Evolutionary conservation across 257 asterid genomes (phyloP).

Genomic region (Solanum sitiens): DNA sequence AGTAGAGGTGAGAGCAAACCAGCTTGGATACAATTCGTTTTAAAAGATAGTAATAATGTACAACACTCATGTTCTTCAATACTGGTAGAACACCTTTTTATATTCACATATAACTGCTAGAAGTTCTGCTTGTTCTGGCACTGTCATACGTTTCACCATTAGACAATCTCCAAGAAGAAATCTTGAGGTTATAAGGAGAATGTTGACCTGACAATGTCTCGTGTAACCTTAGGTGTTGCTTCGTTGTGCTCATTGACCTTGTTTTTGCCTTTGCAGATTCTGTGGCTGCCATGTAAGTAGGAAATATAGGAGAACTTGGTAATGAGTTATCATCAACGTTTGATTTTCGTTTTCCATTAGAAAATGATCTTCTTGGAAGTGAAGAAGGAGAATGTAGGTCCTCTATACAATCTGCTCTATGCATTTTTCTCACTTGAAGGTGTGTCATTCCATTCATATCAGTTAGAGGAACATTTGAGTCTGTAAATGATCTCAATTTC

Average conservation of each 20-base stretch:
- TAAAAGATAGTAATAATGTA: neutral
- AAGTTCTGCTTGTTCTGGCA: conserved; percentile 24
- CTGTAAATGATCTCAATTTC: conserved; percentile 17
- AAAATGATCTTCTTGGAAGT: conserved; percentile 58
- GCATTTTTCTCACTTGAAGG: conserved; percentile 19
- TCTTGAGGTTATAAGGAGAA: conserved; percentile 44
- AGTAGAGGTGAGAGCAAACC: neutral
- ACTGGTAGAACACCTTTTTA: conserved; percentile 13
- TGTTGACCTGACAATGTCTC: conserved; percentile 46
- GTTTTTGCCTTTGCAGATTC: conserved; percentile 73
- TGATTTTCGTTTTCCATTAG: conserved; percentile 39
- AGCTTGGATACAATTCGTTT: neutral
- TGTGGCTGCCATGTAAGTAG: conserved; percentile 75
- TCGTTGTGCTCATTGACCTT: conserved; percentile 66
- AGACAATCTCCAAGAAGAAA: conserved; percentile 43
- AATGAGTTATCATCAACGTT: conserved; percentile 34
- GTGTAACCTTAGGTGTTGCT: conserved; percentile 41
- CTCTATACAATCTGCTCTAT: conserved; percentile 32
- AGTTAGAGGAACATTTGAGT: conserved; percentile 19
- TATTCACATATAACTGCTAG: conserved; percentile 15
- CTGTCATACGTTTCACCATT: conserved; percentile 24
- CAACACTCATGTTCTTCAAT: neutral
- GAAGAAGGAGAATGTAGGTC: conserved; percentile 42
- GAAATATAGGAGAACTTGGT: conserved; percentile 52
- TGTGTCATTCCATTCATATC: conserved; percentile 20